Evolutionary conservation across 495 filamentous ascomycete genomes (phyloP).

Genomic region (Xanthoparmelia taractica): DNA sequence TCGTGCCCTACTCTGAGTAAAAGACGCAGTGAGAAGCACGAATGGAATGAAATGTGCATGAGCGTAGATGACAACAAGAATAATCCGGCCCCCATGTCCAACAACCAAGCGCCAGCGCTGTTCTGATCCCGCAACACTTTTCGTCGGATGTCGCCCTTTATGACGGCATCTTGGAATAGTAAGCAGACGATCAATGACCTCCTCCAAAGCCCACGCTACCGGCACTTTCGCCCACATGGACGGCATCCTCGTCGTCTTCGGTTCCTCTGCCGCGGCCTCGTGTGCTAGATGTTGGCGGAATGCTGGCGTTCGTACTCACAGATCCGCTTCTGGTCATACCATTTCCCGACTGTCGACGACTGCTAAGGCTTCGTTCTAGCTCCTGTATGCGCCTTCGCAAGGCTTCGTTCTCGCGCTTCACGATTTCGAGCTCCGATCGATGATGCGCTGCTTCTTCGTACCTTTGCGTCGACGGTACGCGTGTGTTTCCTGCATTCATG

Average conservation of each 20-base stretch:
- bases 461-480: constrained; percentile 27
- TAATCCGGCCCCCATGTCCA: not conserved
- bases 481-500: constrained; percentile 17
- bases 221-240: constrained; percentile 51
- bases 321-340: constrained; percentile 35
- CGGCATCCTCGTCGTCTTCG: constrained; percentile 13
- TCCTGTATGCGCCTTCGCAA: constrained; percentile 67
- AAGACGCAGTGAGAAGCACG: too few relatives aligned
- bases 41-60: not conserved
- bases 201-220: constrained; percentile 37
- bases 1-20: too few relatives aligned
- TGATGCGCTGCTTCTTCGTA: constrained; percentile 67
- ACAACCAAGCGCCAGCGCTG: constrained; percentile 9
- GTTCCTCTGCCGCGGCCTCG: not conserved
- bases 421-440: constrained; percentile 60
- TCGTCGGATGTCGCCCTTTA: not conserved
- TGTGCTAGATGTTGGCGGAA: constrained; percentile 25
- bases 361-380: constrained; percentile 48
- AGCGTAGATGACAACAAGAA: not conserved
- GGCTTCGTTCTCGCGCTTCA: constrained; percentile 73
- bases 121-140: not conserved
- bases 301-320: constrained; percentile 35
- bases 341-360: constrained; percentile 39
- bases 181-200: constrained; percentile 11
- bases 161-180: not conserved